phyloP scores from a whole-genome alignment of 1,284 basidiomycete genomes.

The Lignosus rhinocerotis region DNA sequence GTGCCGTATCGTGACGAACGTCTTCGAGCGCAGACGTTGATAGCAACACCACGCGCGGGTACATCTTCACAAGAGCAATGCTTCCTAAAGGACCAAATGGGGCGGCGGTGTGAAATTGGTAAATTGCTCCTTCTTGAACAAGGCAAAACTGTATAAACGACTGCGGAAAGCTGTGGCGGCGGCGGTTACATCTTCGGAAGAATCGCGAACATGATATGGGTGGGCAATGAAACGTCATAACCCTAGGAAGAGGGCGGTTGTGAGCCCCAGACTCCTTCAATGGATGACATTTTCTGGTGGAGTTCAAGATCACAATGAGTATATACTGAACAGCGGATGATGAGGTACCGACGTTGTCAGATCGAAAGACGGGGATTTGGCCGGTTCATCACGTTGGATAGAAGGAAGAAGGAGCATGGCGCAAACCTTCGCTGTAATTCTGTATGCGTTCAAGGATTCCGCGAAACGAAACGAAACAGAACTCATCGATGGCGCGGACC shows the following conservation, averaged over 20 bases:
- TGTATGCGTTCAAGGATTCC: no score
- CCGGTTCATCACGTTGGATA: not conserved
- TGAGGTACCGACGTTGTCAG: not conserved
- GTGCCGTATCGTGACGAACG: not conserved
- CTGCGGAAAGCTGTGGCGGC: no score
- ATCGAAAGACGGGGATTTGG: not conserved
- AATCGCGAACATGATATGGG: no score
- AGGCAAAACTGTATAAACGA: no score
- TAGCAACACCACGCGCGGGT: not conserved
- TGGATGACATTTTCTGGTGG: not conserved
- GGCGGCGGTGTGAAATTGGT: no score
- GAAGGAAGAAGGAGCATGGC: not conserved
- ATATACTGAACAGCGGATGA: not conserved
- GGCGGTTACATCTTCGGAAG: not conserved
- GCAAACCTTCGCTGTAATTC: no score
- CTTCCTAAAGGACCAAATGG: no score
- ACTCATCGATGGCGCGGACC: no score
- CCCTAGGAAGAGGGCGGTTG: not conserved
- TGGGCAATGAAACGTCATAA: not conserved
- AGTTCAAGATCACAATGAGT: not conserved
- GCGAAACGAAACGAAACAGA: no score
- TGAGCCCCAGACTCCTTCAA: not conserved
- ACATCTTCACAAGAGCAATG: not conserved
- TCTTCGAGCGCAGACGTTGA: not conserved
- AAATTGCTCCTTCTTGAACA: no score